These are phyloP conservation scores for Lupinus albus DNA, from an alignment of 306 rosid genomes.

Conservation along the genomic window DNA sequence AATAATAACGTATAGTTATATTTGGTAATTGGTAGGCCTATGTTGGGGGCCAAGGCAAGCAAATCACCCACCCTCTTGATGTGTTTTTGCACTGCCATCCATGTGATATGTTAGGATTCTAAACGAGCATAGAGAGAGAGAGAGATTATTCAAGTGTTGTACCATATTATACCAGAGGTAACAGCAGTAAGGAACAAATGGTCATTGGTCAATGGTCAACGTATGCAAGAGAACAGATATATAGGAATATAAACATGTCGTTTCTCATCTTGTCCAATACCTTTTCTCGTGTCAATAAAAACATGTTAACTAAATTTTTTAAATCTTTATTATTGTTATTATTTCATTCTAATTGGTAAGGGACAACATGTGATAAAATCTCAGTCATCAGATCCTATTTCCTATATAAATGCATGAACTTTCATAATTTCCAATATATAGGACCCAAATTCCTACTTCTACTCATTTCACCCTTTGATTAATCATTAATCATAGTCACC, in stretches of 20 bases:
- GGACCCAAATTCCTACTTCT: constrained; percentile 57
- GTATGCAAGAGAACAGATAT: constrained; percentile 53
- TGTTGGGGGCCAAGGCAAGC: constrained; percentile 51
- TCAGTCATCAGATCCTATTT: no score
- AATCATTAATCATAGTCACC: constrained; percentile 78
- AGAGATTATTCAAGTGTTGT: constrained; percentile 44
- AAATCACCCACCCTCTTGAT: constrained; percentile 64
- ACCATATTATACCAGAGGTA: constrained; percentile 47
- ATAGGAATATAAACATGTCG: no score
- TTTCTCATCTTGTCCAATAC: no score
- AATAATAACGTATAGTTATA: constrained; percentile 53
- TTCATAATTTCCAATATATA: constrained; percentile 39
- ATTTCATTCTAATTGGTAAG: no score
- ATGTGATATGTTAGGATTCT: constrained; percentile 49
- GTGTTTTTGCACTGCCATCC: constrained; percentile 64
- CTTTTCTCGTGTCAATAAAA: no score
- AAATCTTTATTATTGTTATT: no score
- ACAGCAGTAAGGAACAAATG: constrained; percentile 74
- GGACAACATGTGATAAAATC: no score
- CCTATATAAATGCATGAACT: constrained; percentile 31
- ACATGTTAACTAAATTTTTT: no score
- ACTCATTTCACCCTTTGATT: constrained; percentile 76
- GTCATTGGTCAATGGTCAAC: constrained; percentile 73
- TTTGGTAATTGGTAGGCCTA: constrained; percentile 55
- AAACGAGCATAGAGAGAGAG: constrained; percentile 12